Evolutionary conservation across 768 basidiomycete genomes (phyloP).

Genomic region (Russula sp.): DNA sequence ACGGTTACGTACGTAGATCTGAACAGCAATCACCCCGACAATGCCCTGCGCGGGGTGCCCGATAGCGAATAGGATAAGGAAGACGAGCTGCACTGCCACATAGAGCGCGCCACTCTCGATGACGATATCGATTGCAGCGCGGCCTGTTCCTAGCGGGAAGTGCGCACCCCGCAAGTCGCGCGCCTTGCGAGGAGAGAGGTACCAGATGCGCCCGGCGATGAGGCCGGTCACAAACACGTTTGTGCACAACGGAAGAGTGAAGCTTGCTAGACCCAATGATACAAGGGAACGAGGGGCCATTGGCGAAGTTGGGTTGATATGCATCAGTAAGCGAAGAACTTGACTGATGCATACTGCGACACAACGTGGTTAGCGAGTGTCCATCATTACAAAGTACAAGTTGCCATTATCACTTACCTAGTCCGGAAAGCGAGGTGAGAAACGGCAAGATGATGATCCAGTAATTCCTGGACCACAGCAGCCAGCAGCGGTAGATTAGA

Average conservation of each 20-base stretch:
- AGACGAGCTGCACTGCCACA: slow-evolving; percentile 36
- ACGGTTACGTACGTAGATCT: slow-evolving; percentile 35
- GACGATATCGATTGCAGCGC: slow-evolving; percentile 32
- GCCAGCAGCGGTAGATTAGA: slow-evolving; percentile 40
- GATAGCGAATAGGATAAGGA: slow-evolving; percentile 36
- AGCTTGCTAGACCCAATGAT: slow-evolving; percentile 35
- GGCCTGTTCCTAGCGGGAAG: not conserved
- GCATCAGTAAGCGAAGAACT: not conserved
- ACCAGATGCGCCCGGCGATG: slow-evolving; percentile 39
- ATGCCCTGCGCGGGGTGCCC: slow-evolving; percentile 34
- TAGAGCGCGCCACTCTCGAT: slow-evolving; percentile 39
- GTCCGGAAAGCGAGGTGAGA: slow-evolving; percentile 31
- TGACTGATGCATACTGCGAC: not conserved
- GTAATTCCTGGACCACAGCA: slow-evolving; percentile 35
- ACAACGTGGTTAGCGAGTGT: not conserved
- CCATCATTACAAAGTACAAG: not conserved
- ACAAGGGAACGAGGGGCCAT: not conserved
- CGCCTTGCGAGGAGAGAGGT: slow-evolving; percentile 23
- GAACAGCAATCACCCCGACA: slow-evolving; percentile 33
- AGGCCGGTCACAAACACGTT: slow-evolving; percentile 39
- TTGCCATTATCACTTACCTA: slow-evolving; percentile 30
- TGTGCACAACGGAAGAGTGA: slow-evolving; percentile 36
- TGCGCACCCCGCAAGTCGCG: not conserved
- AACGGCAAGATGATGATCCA: slow-evolving; percentile 33
- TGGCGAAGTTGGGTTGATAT: not conserved